These are phyloP conservation scores for Tolypocladium inflatum DNA, from an alignment of 2,329 filamentous ascomycete genomes.

Conservation along the genomic window DNA sequence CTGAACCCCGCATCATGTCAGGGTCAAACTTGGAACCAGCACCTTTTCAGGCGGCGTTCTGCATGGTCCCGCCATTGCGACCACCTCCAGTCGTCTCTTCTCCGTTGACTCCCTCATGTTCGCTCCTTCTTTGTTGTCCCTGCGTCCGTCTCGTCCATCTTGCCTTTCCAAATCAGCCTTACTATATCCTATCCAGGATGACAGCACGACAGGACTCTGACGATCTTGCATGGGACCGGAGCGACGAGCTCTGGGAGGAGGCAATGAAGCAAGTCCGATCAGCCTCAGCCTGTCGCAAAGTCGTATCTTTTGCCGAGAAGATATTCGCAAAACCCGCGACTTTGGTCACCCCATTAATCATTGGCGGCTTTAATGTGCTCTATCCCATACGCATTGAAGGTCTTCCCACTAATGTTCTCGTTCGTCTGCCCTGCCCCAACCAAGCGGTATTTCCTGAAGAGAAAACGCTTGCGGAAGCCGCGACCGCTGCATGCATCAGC, in stretches of 20 bases:
- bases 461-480: conserved; percentile 13
- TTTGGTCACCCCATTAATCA: conserved; percentile 12
- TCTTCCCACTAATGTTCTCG: neutral
- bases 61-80: too few species aligned
- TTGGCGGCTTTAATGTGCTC: conserved; percentile 17
- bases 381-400: too few species aligned
- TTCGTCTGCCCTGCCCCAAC: conserved; percentile 13
- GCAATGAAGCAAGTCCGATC: conserved; percentile 12
- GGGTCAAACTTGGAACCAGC: too few species aligned
- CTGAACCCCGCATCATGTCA: too few species aligned
- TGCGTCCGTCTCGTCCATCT: too few species aligned
- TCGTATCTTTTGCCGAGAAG: conserved; percentile 10
- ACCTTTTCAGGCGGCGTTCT: too few species aligned
- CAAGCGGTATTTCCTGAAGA: conserved; percentile 11
- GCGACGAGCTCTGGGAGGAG: conserved; percentile 15
- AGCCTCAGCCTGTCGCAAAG: conserved; percentile 8
- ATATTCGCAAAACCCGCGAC: conserved; percentile 8
- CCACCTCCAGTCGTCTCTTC: too few species aligned
- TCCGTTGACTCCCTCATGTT: too few species aligned
- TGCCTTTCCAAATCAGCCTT: too few species aligned
- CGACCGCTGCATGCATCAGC: conserved; percentile 9
- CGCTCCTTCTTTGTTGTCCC: too few species aligned
- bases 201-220: conserved; percentile 15
- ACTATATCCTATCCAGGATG: conserved; percentile 5
- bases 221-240: conserved; percentile 19